Percentiles rank a stretch among this genome's conserved stretches.
Evolutionary conservation across 1,284 basidiomycete genomes (phyloP).

Genomic region (Ustilago hordei): DNA sequence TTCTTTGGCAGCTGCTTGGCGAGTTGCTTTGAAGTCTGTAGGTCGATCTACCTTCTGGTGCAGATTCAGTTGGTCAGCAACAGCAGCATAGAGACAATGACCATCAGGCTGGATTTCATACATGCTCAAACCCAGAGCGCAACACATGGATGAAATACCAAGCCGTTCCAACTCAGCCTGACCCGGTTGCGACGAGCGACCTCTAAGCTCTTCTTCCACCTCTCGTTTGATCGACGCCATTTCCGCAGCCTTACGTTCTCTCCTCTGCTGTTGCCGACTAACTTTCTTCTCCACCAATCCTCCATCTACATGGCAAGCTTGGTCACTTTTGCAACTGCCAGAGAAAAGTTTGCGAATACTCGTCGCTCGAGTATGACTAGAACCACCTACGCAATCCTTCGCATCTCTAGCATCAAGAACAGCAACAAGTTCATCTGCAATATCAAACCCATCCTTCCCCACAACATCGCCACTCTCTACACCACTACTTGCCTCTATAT

Average conservation of each 20-base stretch:
- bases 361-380: not conserved
- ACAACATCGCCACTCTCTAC: not conserved
- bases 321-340: constrained; percentile 33
- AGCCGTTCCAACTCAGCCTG: constrained; percentile 54
- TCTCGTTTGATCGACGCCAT: constrained; percentile 48
- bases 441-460: constrained; percentile 43
- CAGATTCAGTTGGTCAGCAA: constrained; percentile 79
- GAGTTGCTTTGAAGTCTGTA: constrained; percentile 72
- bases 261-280: constrained; percentile 50
- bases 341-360: constrained; percentile 46
- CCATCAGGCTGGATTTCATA: constrained; percentile 86
- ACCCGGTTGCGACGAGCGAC: constrained; percentile 50
- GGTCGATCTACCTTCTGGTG: constrained; percentile 38
- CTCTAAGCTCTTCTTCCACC: constrained; percentile 55
- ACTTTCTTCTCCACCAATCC: constrained; percentile 39
- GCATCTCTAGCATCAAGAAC: constrained; percentile 56
- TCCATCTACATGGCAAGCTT: constrained; percentile 11
- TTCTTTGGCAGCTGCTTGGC: constrained; percentile 82
- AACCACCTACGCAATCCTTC: constrained; percentile 12
- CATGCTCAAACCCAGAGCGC: constrained; percentile 49
- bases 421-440: constrained; percentile 60
- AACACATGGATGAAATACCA: constrained; percentile 55
- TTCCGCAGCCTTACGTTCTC: constrained; percentile 61
- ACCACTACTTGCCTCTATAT: constrained; percentile 29
- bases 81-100: constrained; percentile 91